Percentiles rank a stretch among this genome's conserved stretches.
Evolutionary conservation across 2,329 filamentous ascomycete genomes (phyloP).

Genomic region (Aspergillus sp.): DNA sequence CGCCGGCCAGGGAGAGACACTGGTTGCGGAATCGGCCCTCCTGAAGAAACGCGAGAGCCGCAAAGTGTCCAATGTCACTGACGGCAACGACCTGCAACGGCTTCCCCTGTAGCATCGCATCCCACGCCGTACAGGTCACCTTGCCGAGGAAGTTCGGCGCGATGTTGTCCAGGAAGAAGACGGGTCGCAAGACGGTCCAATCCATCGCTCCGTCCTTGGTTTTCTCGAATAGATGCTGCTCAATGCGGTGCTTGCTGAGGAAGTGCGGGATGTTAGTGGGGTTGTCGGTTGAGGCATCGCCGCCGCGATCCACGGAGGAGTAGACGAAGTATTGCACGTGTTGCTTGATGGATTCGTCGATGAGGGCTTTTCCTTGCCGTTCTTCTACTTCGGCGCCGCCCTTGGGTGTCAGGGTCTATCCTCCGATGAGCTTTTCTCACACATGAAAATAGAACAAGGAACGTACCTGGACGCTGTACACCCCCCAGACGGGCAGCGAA

Average conservation of each 20-base stretch:
- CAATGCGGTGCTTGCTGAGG: conserved; percentile 59
- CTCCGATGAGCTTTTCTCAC: background rate
- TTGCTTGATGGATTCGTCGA: conserved; percentile 56
- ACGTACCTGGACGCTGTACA: conserved; percentile 60
- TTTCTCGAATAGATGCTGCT: conserved; percentile 55
- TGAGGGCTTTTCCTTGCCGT: conserved; percentile 56
- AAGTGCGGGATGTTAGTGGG: conserved; percentile 62
- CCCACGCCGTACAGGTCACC: conserved; percentile 45
- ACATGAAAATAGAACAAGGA: no score
- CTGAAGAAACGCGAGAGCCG: conserved; percentile 48
- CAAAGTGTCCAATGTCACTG: conserved; percentile 54
- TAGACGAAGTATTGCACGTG: conserved; percentile 63
- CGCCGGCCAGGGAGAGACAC: conserved; percentile 47
- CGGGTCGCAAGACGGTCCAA: conserved; percentile 62
- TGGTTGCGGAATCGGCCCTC: conserved; percentile 41
- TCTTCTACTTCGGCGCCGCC: conserved; percentile 38
- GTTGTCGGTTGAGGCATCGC: conserved; percentile 50
- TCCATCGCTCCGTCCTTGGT: conserved; percentile 46
- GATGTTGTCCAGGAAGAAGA: conserved; percentile 62
- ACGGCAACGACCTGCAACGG: conserved; percentile 43
- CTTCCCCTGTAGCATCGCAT: conserved; percentile 41
- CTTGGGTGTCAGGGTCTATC: conserved; percentile 3
- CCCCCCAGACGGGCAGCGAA: conserved; percentile 51
- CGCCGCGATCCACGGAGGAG: conserved; percentile 62
- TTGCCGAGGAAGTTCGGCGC: conserved; percentile 47